Evolutionary conservation across 352 stramenopile species (phyloP).

Genomic region (Phytophthora pini): DNA sequence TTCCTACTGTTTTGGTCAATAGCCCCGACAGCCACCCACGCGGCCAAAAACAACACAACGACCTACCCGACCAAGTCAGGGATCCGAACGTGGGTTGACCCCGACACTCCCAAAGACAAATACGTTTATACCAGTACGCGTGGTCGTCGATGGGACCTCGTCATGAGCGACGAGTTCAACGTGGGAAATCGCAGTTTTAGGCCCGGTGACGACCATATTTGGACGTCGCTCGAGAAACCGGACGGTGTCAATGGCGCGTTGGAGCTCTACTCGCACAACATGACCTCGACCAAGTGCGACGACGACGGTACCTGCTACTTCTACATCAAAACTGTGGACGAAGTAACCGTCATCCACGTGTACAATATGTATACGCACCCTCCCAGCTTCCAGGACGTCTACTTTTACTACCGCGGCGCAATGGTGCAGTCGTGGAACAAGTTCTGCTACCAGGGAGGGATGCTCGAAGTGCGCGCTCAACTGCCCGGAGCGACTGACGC

Average conservation of each 20-base stretch:
- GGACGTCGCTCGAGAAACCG: constrained; percentile 78
- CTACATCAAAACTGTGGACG: constrained; percentile 52
- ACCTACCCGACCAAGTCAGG: constrained; percentile 55
- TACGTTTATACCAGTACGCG: constrained; percentile 48
- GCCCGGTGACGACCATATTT: constrained; percentile 89
- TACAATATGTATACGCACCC: constrained; percentile 67
- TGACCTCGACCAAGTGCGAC: constrained; percentile 54
- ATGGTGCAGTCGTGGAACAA: constrained; percentile 96
- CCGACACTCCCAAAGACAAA: constrained; percentile 46
- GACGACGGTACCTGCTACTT: constrained; percentile 57
- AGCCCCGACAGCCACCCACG: too few species aligned
- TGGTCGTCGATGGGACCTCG: constrained; percentile 59
- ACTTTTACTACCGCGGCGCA: constrained; percentile 69
- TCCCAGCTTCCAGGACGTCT: constrained; percentile 47
- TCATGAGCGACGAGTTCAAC: constrained; percentile 84
- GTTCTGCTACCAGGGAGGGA: constrained; percentile 95
- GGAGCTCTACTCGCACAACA: constrained; percentile 92
- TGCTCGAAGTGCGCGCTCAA: constrained; percentile 89
- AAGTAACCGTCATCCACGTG: constrained; percentile 45
- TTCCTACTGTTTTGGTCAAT: too few species aligned
- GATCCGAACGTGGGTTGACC: constrained; percentile 58
- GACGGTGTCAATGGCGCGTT: constrained; percentile 85
- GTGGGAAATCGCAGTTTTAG: constrained; percentile 66
- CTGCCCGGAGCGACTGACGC: constrained; percentile 79
- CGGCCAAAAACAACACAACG: constrained; percentile 23